These are phyloP conservation scores for Kwoniella mangroviensis DNA, from an alignment of 768 basidiomycete species.

Conservation along the genomic window DNA sequence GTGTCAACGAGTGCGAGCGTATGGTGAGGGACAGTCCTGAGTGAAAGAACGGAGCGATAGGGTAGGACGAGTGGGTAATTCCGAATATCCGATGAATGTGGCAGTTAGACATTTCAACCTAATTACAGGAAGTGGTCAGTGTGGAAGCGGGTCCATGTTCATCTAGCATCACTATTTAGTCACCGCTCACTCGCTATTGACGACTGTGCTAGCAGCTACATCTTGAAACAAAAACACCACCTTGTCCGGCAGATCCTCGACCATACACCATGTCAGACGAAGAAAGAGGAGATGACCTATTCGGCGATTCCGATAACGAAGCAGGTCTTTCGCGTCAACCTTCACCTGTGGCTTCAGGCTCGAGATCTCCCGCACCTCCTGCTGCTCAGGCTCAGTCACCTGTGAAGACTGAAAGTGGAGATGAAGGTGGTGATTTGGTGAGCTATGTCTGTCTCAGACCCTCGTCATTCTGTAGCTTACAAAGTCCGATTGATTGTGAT, in stretches of 20 bases:
- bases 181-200: no score
- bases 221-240: no score
- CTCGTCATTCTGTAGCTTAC: no score
- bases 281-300: constrained; percentile 44
- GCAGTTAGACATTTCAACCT: not conserved
- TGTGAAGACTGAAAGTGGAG: constrained; percentile 18
- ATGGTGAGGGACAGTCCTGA: not conserved
- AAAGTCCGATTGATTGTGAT: constrained; percentile 6
- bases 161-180: no score
- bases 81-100: constrained; percentile 13
- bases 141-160: no score
- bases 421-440: constrained; percentile 29
- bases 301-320: constrained; percentile 30
- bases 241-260: no score
- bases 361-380: constrained; percentile 22
- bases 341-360: constrained; percentile 36
- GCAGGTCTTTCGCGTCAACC: constrained; percentile 9
- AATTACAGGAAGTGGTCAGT: no score
- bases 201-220: no score
- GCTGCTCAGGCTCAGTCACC: constrained; percentile 11
- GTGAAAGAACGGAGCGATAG: constrained; percentile 12
- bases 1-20: not conserved
- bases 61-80: not conserved
- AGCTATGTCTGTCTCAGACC: no score
- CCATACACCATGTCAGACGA: constrained; percentile 39